Conservation (phyloP, 805 yeast species). For the Wickerhamomyces queroliae region DNA sequence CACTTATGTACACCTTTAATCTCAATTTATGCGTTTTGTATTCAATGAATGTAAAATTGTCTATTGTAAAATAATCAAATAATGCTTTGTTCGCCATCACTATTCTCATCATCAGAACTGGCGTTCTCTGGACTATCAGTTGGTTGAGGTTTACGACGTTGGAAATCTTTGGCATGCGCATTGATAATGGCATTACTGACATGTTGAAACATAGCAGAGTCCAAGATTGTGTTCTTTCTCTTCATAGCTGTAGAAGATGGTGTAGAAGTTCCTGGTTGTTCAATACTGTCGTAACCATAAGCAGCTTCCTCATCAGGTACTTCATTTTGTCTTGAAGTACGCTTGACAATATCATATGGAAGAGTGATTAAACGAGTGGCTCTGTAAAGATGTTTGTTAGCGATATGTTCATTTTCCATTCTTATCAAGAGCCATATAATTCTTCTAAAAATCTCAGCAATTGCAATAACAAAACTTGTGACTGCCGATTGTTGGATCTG, state of each 20-base stretch:
- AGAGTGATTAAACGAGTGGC: constrained; percentile 85
- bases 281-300: constrained; percentile 2
- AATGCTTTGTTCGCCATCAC: constrained; percentile 24
- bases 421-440: constrained; percentile 88
- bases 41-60: no score
- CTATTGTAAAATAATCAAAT: no score
- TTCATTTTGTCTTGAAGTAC: constrained; percentile 21
- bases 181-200: constrained; percentile 54
- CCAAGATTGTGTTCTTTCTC: constrained; percentile 16
- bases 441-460: constrained; percentile 78
- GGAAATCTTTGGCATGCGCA: constrained; percentile 86
- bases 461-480: constrained; percentile 76
- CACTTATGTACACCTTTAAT: no score
- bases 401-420: constrained; percentile 93
- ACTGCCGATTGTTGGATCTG: constrained; percentile 85
- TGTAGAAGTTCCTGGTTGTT: background rate
- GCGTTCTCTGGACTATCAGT: constrained; percentile 13
- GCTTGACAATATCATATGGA: constrained; percentile 56
- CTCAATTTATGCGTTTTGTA: no score
- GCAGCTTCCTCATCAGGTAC: constrained; percentile 6
- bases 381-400: constrained; percentile 78
- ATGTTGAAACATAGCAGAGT: constrained; percentile 29
- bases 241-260: constrained; percentile 5
- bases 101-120: constrained; percentile 25
- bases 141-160: constrained; percentile 26